phyloP scores from a whole-genome alignment of 192 early-diverging fungal genomes.

The Coemansia sp. region DNA sequence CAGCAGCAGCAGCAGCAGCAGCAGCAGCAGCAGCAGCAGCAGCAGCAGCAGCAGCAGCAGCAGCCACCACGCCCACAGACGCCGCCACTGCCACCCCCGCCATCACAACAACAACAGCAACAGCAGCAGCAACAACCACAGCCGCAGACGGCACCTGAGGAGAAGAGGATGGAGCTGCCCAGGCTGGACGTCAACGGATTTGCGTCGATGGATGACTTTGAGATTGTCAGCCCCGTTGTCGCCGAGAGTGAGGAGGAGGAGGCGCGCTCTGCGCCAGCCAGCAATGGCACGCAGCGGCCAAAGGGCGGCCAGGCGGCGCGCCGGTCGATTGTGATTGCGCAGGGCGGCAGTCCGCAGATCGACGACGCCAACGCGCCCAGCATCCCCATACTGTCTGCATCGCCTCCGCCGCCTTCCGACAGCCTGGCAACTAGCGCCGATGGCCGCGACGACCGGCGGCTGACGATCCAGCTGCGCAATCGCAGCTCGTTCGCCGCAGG shows the following conservation, averaged over 20 bases:
- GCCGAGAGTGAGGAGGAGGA: slow-evolving; percentile 4
- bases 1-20: too few relatives aligned
- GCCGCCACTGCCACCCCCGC: background rate
- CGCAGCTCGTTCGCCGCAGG: slow-evolving; percentile 32
- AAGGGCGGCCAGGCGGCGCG: slow-evolving; percentile 18
- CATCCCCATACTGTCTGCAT: background rate
- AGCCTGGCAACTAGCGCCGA: background rate
- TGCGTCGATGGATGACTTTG: slow-evolving; percentile 36
- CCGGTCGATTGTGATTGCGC: slow-evolving; percentile 37
- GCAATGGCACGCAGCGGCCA: slow-evolving; percentile 14
- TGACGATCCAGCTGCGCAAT: slow-evolving; percentile 55
- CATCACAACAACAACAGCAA: too few relatives aligned
- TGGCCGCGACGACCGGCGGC: slow-evolving; percentile 34
- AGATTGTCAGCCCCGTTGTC: slow-evolving; percentile 25
- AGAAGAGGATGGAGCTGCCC: background rate
- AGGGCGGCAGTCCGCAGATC: slow-evolving; percentile 19
- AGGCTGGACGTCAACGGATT: slow-evolving; percentile 6
- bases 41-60: too few relatives aligned
- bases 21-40: too few relatives aligned
- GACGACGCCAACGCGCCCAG: slow-evolving; percentile 2
- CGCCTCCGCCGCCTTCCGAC: background rate
- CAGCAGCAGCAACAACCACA: too few relatives aligned
- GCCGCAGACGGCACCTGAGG: slow-evolving; percentile 8
- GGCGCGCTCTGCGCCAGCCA: background rate
- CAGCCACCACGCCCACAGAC: background rate